Percentiles rank a stretch among this genome's conserved stretches.
Conservation (phyloP, 495 filamentous ascomycete genomes). For the Astrocystis sublimbata region DNA sequence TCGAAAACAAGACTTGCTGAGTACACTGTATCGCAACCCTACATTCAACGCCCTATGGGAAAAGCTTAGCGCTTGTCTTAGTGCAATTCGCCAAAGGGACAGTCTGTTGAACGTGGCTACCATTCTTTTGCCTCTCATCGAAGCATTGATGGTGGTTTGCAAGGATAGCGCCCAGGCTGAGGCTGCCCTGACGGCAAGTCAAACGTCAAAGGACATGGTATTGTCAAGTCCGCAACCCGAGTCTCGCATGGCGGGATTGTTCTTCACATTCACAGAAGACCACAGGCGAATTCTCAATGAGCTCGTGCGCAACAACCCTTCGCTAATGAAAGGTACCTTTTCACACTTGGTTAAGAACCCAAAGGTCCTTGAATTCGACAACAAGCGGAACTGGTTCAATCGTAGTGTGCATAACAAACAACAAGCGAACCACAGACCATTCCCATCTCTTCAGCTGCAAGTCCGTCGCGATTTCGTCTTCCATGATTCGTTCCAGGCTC, state of each 20-base stretch:
- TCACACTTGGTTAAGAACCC: slow-evolving; percentile 95
- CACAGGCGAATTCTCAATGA: slow-evolving; percentile 98
- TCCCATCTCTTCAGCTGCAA: slow-evolving; percentile 78
- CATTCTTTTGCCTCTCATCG: slow-evolving; percentile 89
- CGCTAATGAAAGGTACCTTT: slow-evolving; percentile 97
- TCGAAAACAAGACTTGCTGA: slow-evolving; percentile 77
- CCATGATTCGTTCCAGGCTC: slow-evolving; percentile 93
- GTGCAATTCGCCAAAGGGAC: slow-evolving; percentile 82
- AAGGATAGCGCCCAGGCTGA: slow-evolving; percentile 88
- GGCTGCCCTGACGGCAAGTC: slow-evolving; percentile 51
- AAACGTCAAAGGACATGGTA: slow-evolving; percentile 64
- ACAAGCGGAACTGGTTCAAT: slow-evolving; percentile 99
- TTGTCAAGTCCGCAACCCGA: slow-evolving; percentile 78
- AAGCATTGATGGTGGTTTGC: slow-evolving; percentile 98
- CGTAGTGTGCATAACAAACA: slow-evolving; percentile 84
- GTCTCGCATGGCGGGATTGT: slow-evolving; percentile 80
- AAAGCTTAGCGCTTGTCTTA: slow-evolving; percentile 89
- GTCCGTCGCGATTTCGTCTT: slow-evolving; percentile 96
- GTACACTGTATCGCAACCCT: slow-evolving; percentile 82
- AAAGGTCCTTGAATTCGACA: slow-evolving; percentile 98
- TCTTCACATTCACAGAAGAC: slow-evolving; percentile 98
- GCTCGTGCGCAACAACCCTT: slow-evolving; percentile 92
- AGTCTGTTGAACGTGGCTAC: slow-evolving; percentile 96
- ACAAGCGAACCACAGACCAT: slow-evolving; percentile 53
- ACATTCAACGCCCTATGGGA: slow-evolving; percentile 90